Percentiles rank a stretch among this genome's conserved stretches.
Evolutionary conservation across 2,329 filamentous ascomycete species (phyloP).

Genomic region (Westerdykella sp.): DNA sequence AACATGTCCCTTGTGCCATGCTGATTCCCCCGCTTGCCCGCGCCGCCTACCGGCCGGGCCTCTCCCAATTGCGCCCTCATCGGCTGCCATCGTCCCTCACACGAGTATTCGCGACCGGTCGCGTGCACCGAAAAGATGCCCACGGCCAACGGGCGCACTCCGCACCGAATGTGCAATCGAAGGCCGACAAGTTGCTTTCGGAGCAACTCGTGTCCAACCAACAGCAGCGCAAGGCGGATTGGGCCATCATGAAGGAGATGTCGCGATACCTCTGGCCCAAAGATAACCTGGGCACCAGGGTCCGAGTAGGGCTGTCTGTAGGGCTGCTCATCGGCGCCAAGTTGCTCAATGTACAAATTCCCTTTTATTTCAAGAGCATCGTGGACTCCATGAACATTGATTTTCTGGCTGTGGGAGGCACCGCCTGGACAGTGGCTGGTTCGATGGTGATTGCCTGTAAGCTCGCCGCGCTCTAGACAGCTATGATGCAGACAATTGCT

Average conservation of each 20-base stretch:
- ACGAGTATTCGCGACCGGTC: constrained; percentile 42
- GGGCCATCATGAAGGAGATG: constrained; percentile 99
- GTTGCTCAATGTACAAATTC: constrained; percentile 90
- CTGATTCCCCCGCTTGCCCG: constrained; percentile 32
- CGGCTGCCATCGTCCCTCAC: constrained; percentile 8
- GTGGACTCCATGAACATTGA: constrained; percentile 98
- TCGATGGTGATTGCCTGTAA: constrained; percentile 84
- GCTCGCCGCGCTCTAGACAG: constrained; percentile 12
- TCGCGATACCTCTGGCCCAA: constrained; percentile 93
- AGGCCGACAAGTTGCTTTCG: constrained; percentile 53
- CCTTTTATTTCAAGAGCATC: constrained; percentile 98
- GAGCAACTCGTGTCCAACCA: constrained; percentile 63
- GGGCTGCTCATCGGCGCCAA: constrained; percentile 82
- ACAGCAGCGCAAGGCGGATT: constrained; percentile 93
- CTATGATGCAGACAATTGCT: constrained; percentile 9
- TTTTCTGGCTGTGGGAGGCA: constrained; percentile 77
- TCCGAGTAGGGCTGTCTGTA: constrained; percentile 80
- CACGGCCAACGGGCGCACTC: constrained; percentile 28
- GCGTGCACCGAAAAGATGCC: constrained; percentile 41
- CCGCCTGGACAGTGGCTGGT: constrained; percentile 80
- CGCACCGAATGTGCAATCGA: constrained; percentile 22
- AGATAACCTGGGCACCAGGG: constrained; percentile 72
- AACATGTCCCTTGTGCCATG: constrained; percentile 28
- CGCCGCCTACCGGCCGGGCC: constrained; percentile 25
- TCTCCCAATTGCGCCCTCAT: constrained; percentile 12